Conservation (phyloP, 1,284 basidiomycete genomes). For the Afroboletus lepidellus region DNA sequence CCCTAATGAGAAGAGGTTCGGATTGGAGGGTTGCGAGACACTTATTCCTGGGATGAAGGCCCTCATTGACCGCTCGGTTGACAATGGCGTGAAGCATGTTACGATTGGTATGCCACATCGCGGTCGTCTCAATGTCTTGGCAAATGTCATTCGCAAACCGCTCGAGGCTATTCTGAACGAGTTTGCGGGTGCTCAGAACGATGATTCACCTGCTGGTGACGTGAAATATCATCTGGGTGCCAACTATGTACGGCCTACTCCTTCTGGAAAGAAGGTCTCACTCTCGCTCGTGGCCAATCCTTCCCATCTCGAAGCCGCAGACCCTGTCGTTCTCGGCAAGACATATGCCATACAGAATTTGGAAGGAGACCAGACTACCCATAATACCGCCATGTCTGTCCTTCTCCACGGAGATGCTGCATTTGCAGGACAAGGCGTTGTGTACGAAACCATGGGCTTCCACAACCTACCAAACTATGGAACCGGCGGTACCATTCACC, state of each 20-base stretch:
- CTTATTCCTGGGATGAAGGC: slow-evolving; percentile 99
- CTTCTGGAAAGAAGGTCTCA: slow-evolving; percentile 96
- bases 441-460: slow-evolving; percentile 99
- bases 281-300: slow-evolving; percentile 98
- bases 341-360: slow-evolving; percentile 96
- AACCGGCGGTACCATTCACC: slow-evolving; percentile 96
- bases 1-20: slow-evolving; percentile 99
- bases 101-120: slow-evolving; percentile 99
- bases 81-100: slow-evolving; percentile 92
- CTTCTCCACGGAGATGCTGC: slow-evolving; percentile 98
- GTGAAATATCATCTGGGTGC: slow-evolving; percentile 99
- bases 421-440: slow-evolving; percentile 97
- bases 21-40: slow-evolving; percentile 97
- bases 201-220: slow-evolving; percentile 88
- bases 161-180: slow-evolving; percentile 98
- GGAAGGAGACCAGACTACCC: slow-evolving; percentile 79
- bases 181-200: slow-evolving; percentile 77
- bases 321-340: slow-evolving; percentile 97
- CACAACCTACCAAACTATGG: slow-evolving; percentile 94
- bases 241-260: slow-evolving; percentile 98
- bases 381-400: slow-evolving; percentile 88
- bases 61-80: slow-evolving; percentile 96
- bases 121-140: slow-evolving; percentile 96
- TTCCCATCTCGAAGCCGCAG: slow-evolving; percentile 96
- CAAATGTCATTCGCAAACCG: slow-evolving; percentile 98